Conservation (phyloP, 305 asterid species). For the Salvia sclarea region DNA sequence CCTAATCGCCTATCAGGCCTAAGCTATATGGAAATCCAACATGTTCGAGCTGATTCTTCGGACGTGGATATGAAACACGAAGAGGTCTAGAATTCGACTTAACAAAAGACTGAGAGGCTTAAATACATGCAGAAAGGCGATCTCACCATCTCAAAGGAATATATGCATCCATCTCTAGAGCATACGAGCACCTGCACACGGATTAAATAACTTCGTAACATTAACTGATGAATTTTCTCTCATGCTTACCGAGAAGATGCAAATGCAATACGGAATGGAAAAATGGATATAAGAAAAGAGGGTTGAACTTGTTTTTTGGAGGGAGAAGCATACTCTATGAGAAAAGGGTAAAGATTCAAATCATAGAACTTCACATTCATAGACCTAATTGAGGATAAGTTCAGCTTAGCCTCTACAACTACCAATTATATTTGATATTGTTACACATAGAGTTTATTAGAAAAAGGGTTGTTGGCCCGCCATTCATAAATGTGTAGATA, state of each 20-base stretch:
- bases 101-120: neutral
- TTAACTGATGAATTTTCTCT: no score
- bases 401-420: slow-evolving; percentile 12
- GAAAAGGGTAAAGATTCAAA: neutral
- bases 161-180: slow-evolving; percentile 80
- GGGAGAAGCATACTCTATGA: neutral
- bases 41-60: neutral
- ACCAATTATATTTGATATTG: neutral
- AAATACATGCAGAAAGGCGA: neutral
- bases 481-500: no score
- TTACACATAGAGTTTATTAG: no score
- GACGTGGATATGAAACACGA: neutral
- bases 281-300: neutral
- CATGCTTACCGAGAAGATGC: neutral
- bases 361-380: neutral
- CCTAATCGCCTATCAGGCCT: neutral
- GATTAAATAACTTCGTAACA: slow-evolving; percentile 13
- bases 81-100: neutral
- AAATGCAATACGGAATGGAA: neutral
- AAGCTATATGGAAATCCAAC: neutral
- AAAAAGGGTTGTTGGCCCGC: no score
- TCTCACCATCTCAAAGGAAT: slow-evolving; percentile 76
- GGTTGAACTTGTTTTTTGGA: neutral
- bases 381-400: neutral
- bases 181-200: slow-evolving; percentile 70